phyloP scores from a whole-genome alignment of 2,329 filamentous ascomycete genomes.

The Venturia aucupariae region DNA sequence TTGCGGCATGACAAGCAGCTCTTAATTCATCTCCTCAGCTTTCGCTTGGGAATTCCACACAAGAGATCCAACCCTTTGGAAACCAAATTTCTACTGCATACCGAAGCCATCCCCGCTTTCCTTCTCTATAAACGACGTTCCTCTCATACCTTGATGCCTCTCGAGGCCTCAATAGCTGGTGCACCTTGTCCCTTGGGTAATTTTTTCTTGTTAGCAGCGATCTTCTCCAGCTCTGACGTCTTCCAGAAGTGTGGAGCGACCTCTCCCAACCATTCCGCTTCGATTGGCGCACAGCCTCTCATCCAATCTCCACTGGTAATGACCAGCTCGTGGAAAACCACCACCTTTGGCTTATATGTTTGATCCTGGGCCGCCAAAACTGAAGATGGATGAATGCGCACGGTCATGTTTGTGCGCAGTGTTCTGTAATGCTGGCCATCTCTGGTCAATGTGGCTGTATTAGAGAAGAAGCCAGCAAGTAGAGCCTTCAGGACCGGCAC shows the following conservation, averaged over 20 bases:
- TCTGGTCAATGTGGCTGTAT: slow-evolving; percentile 74
- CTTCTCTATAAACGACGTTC: background rate
- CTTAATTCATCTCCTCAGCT: too few species aligned
- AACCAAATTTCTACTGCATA: background rate
- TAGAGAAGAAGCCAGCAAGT: slow-evolving; percentile 69
- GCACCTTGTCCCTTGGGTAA: slow-evolving; percentile 50
- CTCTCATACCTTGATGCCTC: background rate
- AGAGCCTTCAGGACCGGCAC: slow-evolving; percentile 78
- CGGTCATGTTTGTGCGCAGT: slow-evolving; percentile 79
- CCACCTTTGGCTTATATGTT: slow-evolving; percentile 66
- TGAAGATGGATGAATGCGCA: slow-evolving; percentile 84
- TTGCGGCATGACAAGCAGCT: too few species aligned
- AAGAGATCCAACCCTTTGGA: too few species aligned
- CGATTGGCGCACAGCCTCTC: slow-evolving; percentile 75
- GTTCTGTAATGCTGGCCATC: slow-evolving; percentile 84
- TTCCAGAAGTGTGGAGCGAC: slow-evolving; percentile 93
- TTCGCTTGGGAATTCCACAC: too few species aligned
- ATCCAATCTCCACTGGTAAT: slow-evolving; percentile 88
- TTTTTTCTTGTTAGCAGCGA: slow-evolving; percentile 62
- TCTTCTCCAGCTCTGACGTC: slow-evolving; percentile 73
- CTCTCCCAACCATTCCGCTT: slow-evolving; percentile 77
- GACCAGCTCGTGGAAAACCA: slow-evolving; percentile 79
- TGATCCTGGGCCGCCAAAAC: slow-evolving; percentile 71
- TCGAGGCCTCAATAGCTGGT: background rate
- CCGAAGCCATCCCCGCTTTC: background rate